phyloP scores from a whole-genome alignment of 257 asterid species.

The Dorcoceras hygrometricum region DNA sequence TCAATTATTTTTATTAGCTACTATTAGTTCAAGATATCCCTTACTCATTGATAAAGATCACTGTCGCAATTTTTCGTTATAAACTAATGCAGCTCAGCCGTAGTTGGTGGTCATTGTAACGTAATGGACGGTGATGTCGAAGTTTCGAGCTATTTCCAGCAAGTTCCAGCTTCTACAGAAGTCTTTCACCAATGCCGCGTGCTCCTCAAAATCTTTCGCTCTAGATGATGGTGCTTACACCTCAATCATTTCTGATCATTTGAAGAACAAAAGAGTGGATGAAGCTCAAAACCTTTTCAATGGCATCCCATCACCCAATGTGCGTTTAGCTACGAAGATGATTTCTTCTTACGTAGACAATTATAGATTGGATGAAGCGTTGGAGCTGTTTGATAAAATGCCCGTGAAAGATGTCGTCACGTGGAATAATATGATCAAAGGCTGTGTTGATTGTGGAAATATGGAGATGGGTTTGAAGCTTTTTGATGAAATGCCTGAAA shows the following conservation, averaged over 20 bases:
- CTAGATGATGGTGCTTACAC: conserved; percentile 16
- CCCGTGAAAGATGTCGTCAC: conserved; percentile 57
- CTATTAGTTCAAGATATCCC: too few relatives aligned
- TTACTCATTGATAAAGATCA: too few relatives aligned
- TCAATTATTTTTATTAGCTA: too few relatives aligned
- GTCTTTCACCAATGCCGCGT: conserved; percentile 1
- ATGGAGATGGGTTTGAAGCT: conserved; percentile 52
- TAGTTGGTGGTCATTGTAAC: too few relatives aligned
- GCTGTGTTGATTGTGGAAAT: conserved; percentile 59
- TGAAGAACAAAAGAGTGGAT: conserved; percentile 36
- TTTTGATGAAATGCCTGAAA: conserved; percentile 66
- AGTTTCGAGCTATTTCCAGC: conserved; percentile 36
- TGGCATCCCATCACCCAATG: conserved; percentile 38
- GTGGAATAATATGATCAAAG: conserved; percentile 86
- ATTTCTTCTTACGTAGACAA: conserved; percentile 44
- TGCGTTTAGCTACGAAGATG: conserved; percentile 60
- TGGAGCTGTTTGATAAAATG: conserved; percentile 68
- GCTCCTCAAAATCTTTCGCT: conserved; percentile 25
- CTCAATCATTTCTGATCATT: conserved; percentile 31
- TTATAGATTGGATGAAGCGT: conserved; percentile 54
- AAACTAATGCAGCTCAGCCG: not conserved
- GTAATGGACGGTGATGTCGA: conserved; percentile 32
- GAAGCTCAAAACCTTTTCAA: conserved; percentile 35
- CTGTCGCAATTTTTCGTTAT: too few relatives aligned
- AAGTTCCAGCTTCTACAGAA: conserved; percentile 23